A percentile compares a stretch with the other conserved stretches of the same genome.
phyloP scores from a whole-genome alignment of 495 filamentous ascomycete genomes.

The Penicillium cosmopolitanum region DNA sequence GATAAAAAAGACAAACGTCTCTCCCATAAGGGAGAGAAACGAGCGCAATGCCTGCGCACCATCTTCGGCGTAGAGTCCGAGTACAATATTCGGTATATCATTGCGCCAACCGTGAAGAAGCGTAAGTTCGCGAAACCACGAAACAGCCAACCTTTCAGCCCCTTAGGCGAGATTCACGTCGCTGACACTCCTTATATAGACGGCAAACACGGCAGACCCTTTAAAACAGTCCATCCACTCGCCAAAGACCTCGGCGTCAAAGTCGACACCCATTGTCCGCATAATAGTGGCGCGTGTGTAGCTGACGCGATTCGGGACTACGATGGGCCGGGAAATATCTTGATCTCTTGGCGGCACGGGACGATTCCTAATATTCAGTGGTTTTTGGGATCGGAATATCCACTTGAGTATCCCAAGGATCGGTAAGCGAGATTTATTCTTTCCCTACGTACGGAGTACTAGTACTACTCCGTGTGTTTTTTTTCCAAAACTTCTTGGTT shows the following conservation, averaged over 20 bases:
- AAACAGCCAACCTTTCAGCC: not conserved
- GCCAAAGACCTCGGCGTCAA: constrained; percentile 49
- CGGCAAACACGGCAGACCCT: constrained; percentile 48
- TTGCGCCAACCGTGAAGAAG: constrained; percentile 43
- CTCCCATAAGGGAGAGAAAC: constrained; percentile 41
- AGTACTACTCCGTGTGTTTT: not conserved
- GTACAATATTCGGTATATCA: constrained; percentile 53
- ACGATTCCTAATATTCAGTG: constrained; percentile 27
- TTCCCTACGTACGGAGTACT: not conserved
- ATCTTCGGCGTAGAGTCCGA: constrained; percentile 46
- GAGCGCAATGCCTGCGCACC: constrained; percentile 49
- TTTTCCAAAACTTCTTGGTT: not conserved
- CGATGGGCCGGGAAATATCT: constrained; percentile 33
- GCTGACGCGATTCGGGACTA: constrained; percentile 22
- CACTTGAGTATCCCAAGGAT: constrained; percentile 31
- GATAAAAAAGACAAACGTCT: constrained; percentile 43
- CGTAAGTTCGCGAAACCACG: constrained; percentile 20
- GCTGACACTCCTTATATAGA: constrained; percentile 28
- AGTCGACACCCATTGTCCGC: constrained; percentile 46
- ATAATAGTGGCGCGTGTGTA: constrained; percentile 32
- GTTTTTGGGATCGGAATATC: constrained; percentile 22
- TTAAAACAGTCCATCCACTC: constrained; percentile 52
- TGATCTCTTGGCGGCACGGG: constrained; percentile 38
- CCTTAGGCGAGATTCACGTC: not conserved
- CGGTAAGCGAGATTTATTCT: constrained; percentile 25